These are phyloP conservation scores for Ampelomyces quisqualis DNA, from an alignment of 2,329 filamentous ascomycete species.

Conservation along the genomic window DNA sequence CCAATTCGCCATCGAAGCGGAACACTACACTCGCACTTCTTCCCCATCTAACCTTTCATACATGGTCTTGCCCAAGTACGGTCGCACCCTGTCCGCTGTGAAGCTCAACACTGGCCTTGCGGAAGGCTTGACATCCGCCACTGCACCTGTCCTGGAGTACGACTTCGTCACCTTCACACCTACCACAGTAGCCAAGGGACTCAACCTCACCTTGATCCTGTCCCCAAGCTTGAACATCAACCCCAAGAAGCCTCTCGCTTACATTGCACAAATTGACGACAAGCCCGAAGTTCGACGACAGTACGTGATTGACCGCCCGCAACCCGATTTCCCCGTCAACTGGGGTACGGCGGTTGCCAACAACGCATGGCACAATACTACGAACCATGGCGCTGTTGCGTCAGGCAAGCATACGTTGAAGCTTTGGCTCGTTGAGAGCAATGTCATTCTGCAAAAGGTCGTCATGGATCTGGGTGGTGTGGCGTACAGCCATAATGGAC, in stretches of 20 bases:
- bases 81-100: conserved; percentile 40
- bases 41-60: conserved; percentile 29
- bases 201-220: conserved; percentile 47
- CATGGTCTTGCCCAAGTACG: conserved; percentile 38
- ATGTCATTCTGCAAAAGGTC: conserved; percentile 43
- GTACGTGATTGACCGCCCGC: conserved; percentile 46
- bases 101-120: conserved; percentile 34
- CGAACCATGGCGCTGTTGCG: conserved; percentile 36
- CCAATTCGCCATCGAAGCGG: conserved; percentile 41
- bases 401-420: conserved; percentile 48
- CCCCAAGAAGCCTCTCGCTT: conserved; percentile 52
- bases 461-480: conserved; percentile 42
- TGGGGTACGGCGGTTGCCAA: conserved; percentile 55
- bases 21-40: conserved; percentile 41
- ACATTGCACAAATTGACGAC: conserved; percentile 53
- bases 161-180: conserved; percentile 42
- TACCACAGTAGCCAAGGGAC: conserved; percentile 31
- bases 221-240: conserved; percentile 54
- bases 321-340: conserved; percentile 49
- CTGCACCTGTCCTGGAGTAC: conserved; percentile 40
- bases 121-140: conserved; percentile 28
- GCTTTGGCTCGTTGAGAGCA: conserved; percentile 51
- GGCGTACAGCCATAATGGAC: conserved; percentile 37
- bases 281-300: conserved; percentile 42
- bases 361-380: conserved; percentile 53